Conservation (phyloP, 208 protist species). For the Acanthamoeba castellanii region DNA sequence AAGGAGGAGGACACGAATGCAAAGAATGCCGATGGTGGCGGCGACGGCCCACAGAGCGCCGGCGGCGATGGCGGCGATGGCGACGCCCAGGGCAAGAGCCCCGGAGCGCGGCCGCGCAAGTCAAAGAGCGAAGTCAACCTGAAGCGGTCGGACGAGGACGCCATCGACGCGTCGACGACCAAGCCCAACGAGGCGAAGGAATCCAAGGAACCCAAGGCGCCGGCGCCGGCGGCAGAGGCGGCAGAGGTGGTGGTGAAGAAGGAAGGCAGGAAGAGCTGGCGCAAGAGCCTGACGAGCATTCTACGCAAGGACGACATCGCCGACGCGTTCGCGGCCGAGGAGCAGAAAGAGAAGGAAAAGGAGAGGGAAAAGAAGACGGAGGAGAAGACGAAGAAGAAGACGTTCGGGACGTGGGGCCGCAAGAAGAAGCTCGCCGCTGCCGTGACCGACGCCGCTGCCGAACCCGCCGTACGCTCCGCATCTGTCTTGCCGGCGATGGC, state of each 20-base stretch:
- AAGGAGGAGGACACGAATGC: background rate
- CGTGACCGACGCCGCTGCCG: background rate
- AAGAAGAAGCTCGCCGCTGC: background rate
- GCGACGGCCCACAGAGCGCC: too few relatives aligned
- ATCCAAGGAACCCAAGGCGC: background rate
- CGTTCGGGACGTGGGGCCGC: background rate
- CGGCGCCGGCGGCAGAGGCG: background rate
- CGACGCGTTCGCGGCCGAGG: background rate
- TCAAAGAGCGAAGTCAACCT: background rate
- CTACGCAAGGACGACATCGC: background rate
- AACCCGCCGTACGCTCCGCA: background rate
- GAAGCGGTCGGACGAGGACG: background rate
- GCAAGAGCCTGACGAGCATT: background rate
- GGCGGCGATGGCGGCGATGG: background rate
- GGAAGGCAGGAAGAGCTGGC: background rate
- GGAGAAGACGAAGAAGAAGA: background rate
- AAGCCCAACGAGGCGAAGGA: background rate
- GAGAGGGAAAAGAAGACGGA: background rate
- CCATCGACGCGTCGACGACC: background rate
- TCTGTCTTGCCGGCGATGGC: too few relatives aligned
- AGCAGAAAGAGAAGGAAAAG: background rate
- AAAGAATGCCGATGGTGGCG: background rate
- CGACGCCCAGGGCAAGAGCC: background rate
- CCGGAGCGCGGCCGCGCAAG: background rate
- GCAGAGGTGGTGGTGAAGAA: background rate